A percentile compares a stretch with the other conserved stretches of the same genome.
Conservation (phyloP, 2,329 filamentous ascomycete genomes). For the Alternaria alternata region DNA sequence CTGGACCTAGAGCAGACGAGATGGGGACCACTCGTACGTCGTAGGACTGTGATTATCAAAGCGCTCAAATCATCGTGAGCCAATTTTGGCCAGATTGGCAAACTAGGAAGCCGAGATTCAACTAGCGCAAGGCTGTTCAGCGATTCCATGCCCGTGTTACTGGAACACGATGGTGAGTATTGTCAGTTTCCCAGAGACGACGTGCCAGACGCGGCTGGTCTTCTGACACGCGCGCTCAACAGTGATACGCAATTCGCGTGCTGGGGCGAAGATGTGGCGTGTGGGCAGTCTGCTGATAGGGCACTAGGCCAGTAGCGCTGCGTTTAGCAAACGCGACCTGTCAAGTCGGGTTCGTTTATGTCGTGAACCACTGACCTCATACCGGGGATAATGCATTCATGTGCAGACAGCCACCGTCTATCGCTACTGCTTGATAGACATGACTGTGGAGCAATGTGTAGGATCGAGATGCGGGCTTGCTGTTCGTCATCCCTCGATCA, state of each 20-base stretch:
- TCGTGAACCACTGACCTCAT: constrained; percentile 20
- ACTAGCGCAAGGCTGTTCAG: constrained; percentile 6
- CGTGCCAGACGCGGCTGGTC: constrained; percentile 4
- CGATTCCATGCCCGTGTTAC: neutral
- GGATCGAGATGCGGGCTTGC: neutral
- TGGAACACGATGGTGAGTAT: neutral
- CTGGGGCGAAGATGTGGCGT: constrained; percentile 21
- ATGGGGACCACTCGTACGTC: constrained; percentile 18
- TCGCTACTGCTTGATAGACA: constrained; percentile 1
- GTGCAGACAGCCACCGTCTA: constrained; percentile 5
- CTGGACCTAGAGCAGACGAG: constrained; percentile 28
- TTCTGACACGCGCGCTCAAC: constrained; percentile 10
- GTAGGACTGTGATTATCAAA: constrained; percentile 15
- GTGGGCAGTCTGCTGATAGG: constrained; percentile 22
- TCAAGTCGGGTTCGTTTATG: constrained; percentile 18
- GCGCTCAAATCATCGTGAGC: constrained; percentile 11
- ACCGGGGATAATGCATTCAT: constrained; percentile 10
- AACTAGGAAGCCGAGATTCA: constrained; percentile 8
- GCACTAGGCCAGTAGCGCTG: constrained; percentile 23
- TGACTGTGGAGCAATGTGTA: neutral
- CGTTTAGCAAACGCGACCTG: constrained; percentile 23
- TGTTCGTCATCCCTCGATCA: neutral
- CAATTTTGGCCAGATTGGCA: constrained; percentile 1
- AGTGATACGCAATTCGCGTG: constrained; percentile 8
- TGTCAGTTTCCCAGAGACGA: neutral